phyloP scores from a whole-genome alignment of 83 land plant genomes.

The Diphasiastrum complanatum region DNA sequence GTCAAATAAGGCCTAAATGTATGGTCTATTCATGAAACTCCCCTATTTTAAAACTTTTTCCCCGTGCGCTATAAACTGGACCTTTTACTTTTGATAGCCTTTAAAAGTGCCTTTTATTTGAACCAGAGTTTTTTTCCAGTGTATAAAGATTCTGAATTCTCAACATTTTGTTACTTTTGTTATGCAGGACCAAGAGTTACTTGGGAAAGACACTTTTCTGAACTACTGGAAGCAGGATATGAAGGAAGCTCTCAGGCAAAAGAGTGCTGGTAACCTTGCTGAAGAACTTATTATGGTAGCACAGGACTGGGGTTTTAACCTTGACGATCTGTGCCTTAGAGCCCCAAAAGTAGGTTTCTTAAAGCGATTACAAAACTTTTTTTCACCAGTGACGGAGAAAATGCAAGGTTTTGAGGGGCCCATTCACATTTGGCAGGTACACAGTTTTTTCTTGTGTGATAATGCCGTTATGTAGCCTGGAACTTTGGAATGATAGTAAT shows the following conservation, averaged over 20 bases:
- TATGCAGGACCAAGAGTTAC: constrained; percentile 61
- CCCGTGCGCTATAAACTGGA: too few relatives aligned
- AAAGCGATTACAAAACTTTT: not conserved
- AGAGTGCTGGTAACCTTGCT: constrained; percentile 49
- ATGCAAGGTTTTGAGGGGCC: constrained; percentile 73
- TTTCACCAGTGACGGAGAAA: constrained; percentile 40
- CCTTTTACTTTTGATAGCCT: too few relatives aligned
- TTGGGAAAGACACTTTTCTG: constrained; percentile 47
- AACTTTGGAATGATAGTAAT: not conserved
- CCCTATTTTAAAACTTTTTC: too few relatives aligned
- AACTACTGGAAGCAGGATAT: constrained; percentile 59
- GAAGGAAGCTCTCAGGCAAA: constrained; percentile 71
- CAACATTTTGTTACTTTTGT: too few relatives aligned
- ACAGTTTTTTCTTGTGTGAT: not conserved
- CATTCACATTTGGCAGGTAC: constrained; percentile 90
- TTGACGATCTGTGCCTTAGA: constrained; percentile 54
- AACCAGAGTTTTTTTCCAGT: too few relatives aligned
- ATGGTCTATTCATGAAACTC: too few relatives aligned
- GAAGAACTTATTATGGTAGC: constrained; percentile 72
- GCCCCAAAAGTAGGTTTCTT: constrained; percentile 2
- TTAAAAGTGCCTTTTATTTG: too few relatives aligned
- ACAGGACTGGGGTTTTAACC: constrained; percentile 73
- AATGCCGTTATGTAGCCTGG: not conserved
- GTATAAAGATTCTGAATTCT: too few relatives aligned
- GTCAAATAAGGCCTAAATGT: too few relatives aligned